Conservation (phyloP, 805 yeast species). For the Danielia reshetovae region DNA sequence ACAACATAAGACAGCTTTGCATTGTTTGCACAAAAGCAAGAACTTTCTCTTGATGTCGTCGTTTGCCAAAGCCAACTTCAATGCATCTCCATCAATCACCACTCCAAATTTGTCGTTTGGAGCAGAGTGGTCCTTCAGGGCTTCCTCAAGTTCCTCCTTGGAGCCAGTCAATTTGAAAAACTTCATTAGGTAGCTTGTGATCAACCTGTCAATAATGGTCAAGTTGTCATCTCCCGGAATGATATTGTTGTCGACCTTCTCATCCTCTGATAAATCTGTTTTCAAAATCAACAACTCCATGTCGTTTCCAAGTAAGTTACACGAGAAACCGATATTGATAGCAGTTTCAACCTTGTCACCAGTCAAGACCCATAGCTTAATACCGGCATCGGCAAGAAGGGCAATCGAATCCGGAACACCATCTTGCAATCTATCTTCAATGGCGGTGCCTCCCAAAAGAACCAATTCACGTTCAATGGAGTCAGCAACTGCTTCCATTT, state of each 20-base stretch:
- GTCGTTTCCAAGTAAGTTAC: constrained; percentile 69
- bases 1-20: constrained; percentile 77
- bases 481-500: constrained; percentile 72
- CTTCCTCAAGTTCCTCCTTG: constrained; percentile 48
- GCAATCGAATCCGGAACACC: constrained; percentile 84
- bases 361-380: constrained; percentile 80
- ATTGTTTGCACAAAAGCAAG: constrained; percentile 67
- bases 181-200: constrained; percentile 49
- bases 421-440: constrained; percentile 79
- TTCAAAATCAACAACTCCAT: constrained; percentile 69
- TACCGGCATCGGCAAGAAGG: constrained; percentile 68
- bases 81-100: constrained; percentile 68
- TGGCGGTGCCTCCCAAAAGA: constrained; percentile 79
- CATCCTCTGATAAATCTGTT: constrained; percentile 26
- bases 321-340: constrained; percentile 80
- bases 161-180: constrained; percentile 61
- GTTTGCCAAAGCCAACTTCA: constrained; percentile 41
- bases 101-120: constrained; percentile 57
- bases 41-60: constrained; percentile 44
- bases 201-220: constrained; percentile 43
- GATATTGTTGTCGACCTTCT: constrained; percentile 19
- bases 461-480: constrained; percentile 63
- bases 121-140: constrained; percentile 60
- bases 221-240: constrained; percentile 14
- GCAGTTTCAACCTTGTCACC: constrained; percentile 92